Base-by-base conservation (phyloP, 2,329 filamentous ascomycete species). In the Sporothrix globosa region DNA sequence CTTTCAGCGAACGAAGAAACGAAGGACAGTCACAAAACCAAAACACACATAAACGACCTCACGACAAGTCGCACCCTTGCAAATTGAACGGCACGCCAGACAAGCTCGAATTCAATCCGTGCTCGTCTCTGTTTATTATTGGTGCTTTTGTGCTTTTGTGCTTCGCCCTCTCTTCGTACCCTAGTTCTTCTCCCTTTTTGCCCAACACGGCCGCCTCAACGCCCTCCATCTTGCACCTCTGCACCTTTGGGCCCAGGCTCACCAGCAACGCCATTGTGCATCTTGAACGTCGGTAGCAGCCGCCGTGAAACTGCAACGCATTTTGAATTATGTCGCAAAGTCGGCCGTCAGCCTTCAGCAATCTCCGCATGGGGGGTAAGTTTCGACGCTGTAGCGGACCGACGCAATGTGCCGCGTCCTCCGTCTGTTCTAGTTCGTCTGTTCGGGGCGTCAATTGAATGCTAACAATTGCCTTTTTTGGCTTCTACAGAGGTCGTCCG, bases 351-450 rank as follows among this genome's bases (percentile, higher is more conserved):
- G 91, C 93, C 79, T 97, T 98, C 84, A 88, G 86, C 79, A 87
- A 83, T 78, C 81, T 98, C 85, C 92, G 95, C 85, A 97, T 98
- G 93, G 96, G 95, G 89, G 96, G 95, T 97, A 87, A 90, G 92
- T 74, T 11, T 48, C 19, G 19, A 53, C 24, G 11, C 24, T n/a
- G n/a, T 10, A 30, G 48, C 19, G n/a, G 21, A 30, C 24, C 24
- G 30, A 46, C n/a, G 39, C 39, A 44, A 14, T 44, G 39, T n/a
- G 5, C 24, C n/a, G 11, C 41, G 41, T 3, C 39, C 58, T 34
- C 34, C 58, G 58, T 46, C 39, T 63, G 58, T 46, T 63, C 11
- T 19, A 11, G 10, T 53, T 21, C 7, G 7, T 61, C 11, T 63
- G 39, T 4, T 39, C 10, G n/a, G 7, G 39, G 24, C 19, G 39